Evolutionary conservation across 768 basidiomycete genomes (phyloP).

Genomic region (Rhodotorula kratochvilovae): DNA sequence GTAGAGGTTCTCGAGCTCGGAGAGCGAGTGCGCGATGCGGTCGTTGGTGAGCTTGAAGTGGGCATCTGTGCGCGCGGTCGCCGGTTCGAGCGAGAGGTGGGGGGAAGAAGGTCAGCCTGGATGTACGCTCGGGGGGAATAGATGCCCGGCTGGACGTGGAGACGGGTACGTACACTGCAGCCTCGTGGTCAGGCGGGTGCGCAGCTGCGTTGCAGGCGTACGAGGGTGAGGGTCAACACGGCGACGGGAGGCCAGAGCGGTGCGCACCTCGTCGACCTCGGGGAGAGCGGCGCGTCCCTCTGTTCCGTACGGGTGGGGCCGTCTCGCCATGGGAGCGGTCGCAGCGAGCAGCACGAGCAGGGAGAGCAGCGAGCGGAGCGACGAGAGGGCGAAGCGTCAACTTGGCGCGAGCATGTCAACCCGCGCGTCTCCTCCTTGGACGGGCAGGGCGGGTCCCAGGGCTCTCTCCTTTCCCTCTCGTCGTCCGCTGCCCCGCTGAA

Average conservation of each 20-base stretch:
- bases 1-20: conserved; percentile 10
- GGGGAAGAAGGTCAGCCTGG: background rate
- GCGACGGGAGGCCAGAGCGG: no score
- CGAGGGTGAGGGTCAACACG: no score
- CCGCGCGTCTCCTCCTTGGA: no score
- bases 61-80: background rate
- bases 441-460: no score
- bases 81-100: background rate
- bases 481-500: no score
- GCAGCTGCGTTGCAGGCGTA: background rate
- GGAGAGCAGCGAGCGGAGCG: no score
- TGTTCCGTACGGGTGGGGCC: background rate
- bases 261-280: background rate
- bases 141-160: no score
- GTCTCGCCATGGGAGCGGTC: no score
- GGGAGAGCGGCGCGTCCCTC: background rate
- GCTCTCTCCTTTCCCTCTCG: no score
- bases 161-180: background rate
- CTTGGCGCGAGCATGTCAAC: no score
- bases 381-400: no score
- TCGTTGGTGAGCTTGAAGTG: background rate
- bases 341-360: no score
- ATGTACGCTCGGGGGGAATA: background rate
- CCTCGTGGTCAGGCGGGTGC: background rate
- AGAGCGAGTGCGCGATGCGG: background rate